These are phyloP conservation scores for Lactifluus echinatus DNA, from an alignment of 768 basidiomycete genomes.

Conservation along the genomic window DNA sequence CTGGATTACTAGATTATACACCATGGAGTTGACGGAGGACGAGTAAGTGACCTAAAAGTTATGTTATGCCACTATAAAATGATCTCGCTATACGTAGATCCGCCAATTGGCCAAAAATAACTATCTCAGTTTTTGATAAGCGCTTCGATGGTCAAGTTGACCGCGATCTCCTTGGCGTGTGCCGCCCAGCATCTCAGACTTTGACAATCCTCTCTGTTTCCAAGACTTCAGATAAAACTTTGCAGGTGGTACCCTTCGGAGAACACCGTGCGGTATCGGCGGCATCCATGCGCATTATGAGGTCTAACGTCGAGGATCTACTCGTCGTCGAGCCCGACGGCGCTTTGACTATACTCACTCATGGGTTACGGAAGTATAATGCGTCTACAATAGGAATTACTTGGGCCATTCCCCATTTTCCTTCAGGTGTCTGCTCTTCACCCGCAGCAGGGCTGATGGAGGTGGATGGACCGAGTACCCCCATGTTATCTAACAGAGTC, in stretches of 20 bases:
- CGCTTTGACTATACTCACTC: conserved; percentile 48
- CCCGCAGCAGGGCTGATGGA: not conserved
- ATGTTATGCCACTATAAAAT: not conserved
- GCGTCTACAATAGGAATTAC: conserved; percentile 2
- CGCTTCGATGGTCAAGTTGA: conserved; percentile 49
- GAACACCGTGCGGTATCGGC: conserved; percentile 42
- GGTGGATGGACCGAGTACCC: conserved; percentile 11
- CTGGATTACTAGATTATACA: conserved; percentile 59
- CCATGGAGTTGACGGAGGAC: conserved; percentile 36
- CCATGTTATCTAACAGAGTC: conserved; percentile 26
- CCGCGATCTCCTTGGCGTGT: conserved; percentile 48
- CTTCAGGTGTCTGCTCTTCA: not conserved
- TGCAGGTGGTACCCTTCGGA: conserved; percentile 34
- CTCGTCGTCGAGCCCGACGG: conserved; percentile 54
- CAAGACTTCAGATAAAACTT: conserved; percentile 33
- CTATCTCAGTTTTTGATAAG: conserved; percentile 53
- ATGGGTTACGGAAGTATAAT: conserved; percentile 41
- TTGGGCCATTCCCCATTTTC: not conserved
- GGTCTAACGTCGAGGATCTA: conserved; percentile 58
- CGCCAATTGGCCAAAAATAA: conserved; percentile 37
- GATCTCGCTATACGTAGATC: conserved; percentile 3
- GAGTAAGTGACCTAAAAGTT: conserved; percentile 35
- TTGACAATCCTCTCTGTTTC: conserved; percentile 43
- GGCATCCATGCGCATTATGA: conserved; percentile 52
- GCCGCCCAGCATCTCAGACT: conserved; percentile 39